phyloP scores from a whole-genome alignment of 495 filamentous ascomycete genomes.

The Aspergillus saccharolyticus region DNA sequence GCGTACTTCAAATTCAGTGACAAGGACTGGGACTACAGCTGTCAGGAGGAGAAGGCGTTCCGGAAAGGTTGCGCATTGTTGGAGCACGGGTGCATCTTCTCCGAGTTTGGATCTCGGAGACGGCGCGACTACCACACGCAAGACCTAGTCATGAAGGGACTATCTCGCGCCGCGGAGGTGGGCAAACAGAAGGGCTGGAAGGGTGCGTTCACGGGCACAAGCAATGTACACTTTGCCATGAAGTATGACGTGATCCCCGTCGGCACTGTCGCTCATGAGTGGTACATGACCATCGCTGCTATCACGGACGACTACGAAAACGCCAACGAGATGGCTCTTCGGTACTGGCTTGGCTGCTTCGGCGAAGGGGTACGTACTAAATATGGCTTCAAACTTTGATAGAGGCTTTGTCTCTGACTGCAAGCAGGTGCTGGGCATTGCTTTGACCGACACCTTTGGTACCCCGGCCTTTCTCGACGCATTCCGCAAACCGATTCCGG shows the following conservation, averaged over 20 bases:
- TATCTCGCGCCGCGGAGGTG: slow-evolving; percentile 67
- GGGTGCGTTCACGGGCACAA: slow-evolving; percentile 80
- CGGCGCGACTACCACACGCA: slow-evolving; percentile 93
- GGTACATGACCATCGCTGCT: slow-evolving; percentile 98
- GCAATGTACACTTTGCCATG: slow-evolving; percentile 97
- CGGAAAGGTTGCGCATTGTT: slow-evolving; percentile 72
- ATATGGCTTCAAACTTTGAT: neutral
- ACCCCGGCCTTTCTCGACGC: slow-evolving; percentile 83
- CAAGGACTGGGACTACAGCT: slow-evolving; percentile 77
- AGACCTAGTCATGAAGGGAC: slow-evolving; percentile 79
- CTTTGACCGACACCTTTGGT: slow-evolving; percentile 96
- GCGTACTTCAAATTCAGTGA: slow-evolving; percentile 96
- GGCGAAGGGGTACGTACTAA: slow-evolving; percentile 64
- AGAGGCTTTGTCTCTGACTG: slow-evolving; percentile 5
- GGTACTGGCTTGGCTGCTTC: slow-evolving; percentile 87
- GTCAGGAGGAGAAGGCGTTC: slow-evolving; percentile 78
- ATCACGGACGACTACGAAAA: slow-evolving; percentile 78
- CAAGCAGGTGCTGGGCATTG: slow-evolving; percentile 71
- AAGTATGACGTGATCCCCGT: slow-evolving; percentile 75
- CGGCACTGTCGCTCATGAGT: slow-evolving; percentile 95
- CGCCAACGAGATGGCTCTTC: slow-evolving; percentile 76
- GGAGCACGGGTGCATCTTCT: slow-evolving; percentile 78
- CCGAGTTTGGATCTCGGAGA: slow-evolving; percentile 87
- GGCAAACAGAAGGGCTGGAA: slow-evolving; percentile 53
- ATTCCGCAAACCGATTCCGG: slow-evolving; percentile 62